Evolutionary conservation across 2,329 filamentous ascomycete genomes (phyloP).

Genomic region (Xylariales sp.): DNA sequence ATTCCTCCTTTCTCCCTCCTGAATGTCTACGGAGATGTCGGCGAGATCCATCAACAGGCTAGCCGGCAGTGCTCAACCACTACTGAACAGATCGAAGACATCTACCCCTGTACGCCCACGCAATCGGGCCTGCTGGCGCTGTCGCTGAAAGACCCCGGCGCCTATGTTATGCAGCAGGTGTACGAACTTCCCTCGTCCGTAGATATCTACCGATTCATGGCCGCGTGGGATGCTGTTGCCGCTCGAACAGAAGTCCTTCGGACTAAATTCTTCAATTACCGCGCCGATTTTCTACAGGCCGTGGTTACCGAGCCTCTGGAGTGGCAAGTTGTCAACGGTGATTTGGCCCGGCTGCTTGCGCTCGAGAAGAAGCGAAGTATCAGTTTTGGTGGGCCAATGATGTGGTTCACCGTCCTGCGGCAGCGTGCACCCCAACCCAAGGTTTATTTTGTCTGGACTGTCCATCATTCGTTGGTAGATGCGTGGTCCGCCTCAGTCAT

Average conservation of each 20-base stretch:
- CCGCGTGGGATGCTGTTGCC: constrained; percentile 4
- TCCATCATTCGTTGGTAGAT: constrained; percentile 1
- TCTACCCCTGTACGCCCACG: neutral
- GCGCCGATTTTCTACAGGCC: neutral
- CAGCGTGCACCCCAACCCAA: neutral
- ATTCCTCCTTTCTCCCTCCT: constrained; percentile 1
- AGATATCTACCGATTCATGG: constrained; percentile 3
- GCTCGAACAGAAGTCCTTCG: neutral
- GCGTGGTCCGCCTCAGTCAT: neutral
- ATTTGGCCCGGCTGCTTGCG: neutral
- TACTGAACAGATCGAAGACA: neutral
- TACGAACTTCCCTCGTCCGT: neutral
- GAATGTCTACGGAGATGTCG: too few relatives aligned
- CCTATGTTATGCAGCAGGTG: constrained; percentile 1
- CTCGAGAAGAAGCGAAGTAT: neutral
- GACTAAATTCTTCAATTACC: neutral
- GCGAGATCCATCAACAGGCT: too few relatives aligned
- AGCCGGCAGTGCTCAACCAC: neutral
- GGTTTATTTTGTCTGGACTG: neutral
- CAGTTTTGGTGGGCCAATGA: neutral
- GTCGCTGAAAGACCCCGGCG: neutral
- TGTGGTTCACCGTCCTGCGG: neutral
- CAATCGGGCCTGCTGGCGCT: constrained; percentile 2
- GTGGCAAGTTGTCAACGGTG: neutral
- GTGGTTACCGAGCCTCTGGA: neutral